Evolutionary conservation across 2,329 filamentous ascomycete genomes (phyloP).

Genomic region (Aspergillus pseudoterreus): DNA sequence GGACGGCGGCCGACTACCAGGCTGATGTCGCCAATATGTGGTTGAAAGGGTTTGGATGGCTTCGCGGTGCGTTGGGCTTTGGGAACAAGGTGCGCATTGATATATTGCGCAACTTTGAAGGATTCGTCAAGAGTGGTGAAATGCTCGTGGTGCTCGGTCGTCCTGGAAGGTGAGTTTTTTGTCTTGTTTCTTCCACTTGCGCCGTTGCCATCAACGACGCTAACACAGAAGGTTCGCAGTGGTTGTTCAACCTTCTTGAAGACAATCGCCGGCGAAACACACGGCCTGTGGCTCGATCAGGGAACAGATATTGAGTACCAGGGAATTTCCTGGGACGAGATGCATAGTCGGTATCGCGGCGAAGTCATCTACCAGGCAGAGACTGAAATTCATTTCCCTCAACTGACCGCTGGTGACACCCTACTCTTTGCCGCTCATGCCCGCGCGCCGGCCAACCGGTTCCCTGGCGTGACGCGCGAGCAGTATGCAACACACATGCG

Average conservation of each 20-base stretch:
- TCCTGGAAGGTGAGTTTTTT: conserved; percentile 35
- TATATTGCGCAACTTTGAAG: conserved; percentile 62
- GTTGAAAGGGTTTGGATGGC: conserved; percentile 31
- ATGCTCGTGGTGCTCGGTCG: conserved; percentile 54
- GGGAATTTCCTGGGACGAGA: conserved; percentile 59
- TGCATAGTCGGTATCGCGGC: conserved; percentile 74
- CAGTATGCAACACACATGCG: conserved; percentile 47
- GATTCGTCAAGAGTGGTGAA: conserved; percentile 54
- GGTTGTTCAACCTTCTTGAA: conserved; percentile 80
- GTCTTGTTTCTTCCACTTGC: no score
- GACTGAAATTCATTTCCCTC: conserved; percentile 76
- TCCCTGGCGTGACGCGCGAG: conserved; percentile 39
- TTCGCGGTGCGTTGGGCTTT: conserved; percentile 25
- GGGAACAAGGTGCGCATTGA: conserved; percentile 45
- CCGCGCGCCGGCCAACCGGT: conserved; percentile 41
- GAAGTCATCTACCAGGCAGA: conserved; percentile 84
- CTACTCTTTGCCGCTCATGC: conserved; percentile 71
- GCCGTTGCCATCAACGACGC: not conserved
- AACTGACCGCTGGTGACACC: conserved; percentile 72
- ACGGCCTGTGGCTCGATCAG: conserved; percentile 71
- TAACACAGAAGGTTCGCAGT: conserved; percentile 16
- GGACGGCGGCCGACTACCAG: conserved; percentile 43
- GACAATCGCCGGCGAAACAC: conserved; percentile 76
- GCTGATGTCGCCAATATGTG: conserved; percentile 42
- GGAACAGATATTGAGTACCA: conserved; percentile 78